Evolutionary conservation across 352 stramenopile genomes (phyloP), one percentile per base, ranked within the genome.

Genomic region (Pythium rishiriense): DNA sequence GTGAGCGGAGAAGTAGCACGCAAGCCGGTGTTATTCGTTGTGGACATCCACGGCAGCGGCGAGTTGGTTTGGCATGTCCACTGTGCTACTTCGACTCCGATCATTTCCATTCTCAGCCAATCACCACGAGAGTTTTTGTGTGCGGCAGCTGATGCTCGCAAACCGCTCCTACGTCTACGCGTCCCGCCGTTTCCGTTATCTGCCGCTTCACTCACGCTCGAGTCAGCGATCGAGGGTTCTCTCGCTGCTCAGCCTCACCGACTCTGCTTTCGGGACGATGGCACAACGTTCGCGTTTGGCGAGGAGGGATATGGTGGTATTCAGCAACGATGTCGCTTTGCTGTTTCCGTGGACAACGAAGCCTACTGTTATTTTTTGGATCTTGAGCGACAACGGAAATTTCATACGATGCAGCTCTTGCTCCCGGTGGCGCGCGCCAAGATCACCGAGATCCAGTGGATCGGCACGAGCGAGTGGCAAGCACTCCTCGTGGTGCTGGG

Each of bases 381-480:
- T 26, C 37, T 68, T 4, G 62, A 73, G 2, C 26, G 47, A 17
- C 47, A 68, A 24, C 51, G 29, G 24, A 50, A 65, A 11, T n/a
- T 70, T 7, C 50, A 58, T 2, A 58, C 57, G 14, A 60, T 62
- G 29, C 61, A 74, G 45, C 31, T 69, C 1, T 11, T 73, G 4
- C 50, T 68, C 7, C 60, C 66, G 7, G 49, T 39, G 1, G 17
- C 29, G 25, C 33, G 35, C n/a, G 15, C 37, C 51, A 65, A 12
- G n/a, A 49, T 67, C 22, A 35, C 39, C 1, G 26, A 25, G 4
- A 14, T 69, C 1, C n/a, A 68, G 19, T 75, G 68, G 63, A n/a
- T 72, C 37, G 63, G 53, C 41, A 66, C 63, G 3, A 56, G 41
- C 15, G 55, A 72, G 41, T 70, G 64, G 64, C 57, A 75, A 52